Base-by-base conservation (phyloP, 805 yeast species). In the Nakazawaea ishiwadae region DNA sequence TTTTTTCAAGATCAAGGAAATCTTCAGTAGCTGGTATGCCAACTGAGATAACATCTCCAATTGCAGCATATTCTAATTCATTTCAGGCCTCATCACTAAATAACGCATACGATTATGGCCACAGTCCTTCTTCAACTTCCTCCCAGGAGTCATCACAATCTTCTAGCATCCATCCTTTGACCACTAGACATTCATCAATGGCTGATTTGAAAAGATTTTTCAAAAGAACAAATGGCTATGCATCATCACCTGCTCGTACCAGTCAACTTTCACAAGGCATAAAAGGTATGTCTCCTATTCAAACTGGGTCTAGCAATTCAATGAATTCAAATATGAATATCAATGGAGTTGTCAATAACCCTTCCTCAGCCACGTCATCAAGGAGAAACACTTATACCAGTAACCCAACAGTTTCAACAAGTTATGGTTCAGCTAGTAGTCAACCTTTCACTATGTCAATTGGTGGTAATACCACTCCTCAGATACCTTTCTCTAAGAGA, bases 151-250 rank as follows among this genome's bases (percentile, higher is more conserved):
- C 49, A 49, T 64, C 42, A 58, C 76, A 46, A 48, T 62, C 46
- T 69, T 32, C 16, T n/a, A 32, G n/a, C 67, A 26, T 68, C 69
- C 33, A 51, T 54, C 37, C 72, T 2, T 62, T 73, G 9, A 66
- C 63, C 38, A 65, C 84, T 2, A 72, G 84, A 47, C 90, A 84
- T 58, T 79, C 84, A 34, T 83, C 90, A 6, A 83, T 84, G 81
- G 89, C 84, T 14, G 85, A 84, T 56, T 60, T 84, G 52, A 79
- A 84, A 53, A 66, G 88, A 37, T 84, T 84, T 53, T 84, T 84
- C 66, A 81, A 77, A 47, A 71, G 73, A 42, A 55, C 67, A 7
- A 49, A 47, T n/a, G 50, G 55, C 2, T 41, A 40, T 23, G 49
- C 51, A 4, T 34, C 58, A 4, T 36, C 45, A 5, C 47, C 52